phyloP scores from a whole-genome alignment of 1,139 yeast genomes.

The Pichia cactophila region DNA sequence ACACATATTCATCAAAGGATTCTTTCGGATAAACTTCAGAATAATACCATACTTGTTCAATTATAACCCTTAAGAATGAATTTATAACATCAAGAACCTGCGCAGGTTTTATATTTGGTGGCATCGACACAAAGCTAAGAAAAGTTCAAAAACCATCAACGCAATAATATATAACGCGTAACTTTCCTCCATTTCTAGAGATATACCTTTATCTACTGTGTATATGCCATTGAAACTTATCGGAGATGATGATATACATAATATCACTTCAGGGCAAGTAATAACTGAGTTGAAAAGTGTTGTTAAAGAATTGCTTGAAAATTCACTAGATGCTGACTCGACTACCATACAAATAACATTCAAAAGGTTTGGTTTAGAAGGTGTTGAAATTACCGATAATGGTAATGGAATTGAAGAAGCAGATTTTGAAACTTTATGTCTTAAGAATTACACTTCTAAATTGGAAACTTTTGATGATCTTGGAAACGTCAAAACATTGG shows the following conservation, averaged over 20 bases:
- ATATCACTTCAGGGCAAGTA: constrained; percentile 89
- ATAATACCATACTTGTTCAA: constrained; percentile 41
- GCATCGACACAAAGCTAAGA: neutral
- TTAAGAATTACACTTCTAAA: constrained; percentile 79
- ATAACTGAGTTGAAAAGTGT: constrained; percentile 70
- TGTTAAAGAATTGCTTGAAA: constrained; percentile 81
- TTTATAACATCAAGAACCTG: neutral
- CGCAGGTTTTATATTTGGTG: constrained; percentile 1
- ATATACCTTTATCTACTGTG: neutral
- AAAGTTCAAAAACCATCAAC: neutral
- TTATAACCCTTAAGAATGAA: constrained; percentile 6
- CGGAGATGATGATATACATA: constrained; percentile 44
- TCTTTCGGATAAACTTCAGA: constrained; percentile 38
- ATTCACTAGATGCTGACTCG: constrained; percentile 67
- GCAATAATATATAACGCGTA: neutral
- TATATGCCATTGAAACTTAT: neutral
- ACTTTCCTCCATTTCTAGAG: neutral
- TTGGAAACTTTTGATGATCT: constrained; percentile 51
- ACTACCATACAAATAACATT: constrained; percentile 51
- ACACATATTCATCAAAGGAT: constrained; percentile 32
- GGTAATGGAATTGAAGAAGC: constrained; percentile 61
- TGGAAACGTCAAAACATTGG: constrained; percentile 47
- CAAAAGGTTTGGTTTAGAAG: constrained; percentile 67
- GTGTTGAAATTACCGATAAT: constrained; percentile 65
- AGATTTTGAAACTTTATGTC: constrained; percentile 58